These are phyloP conservation scores for Tuber calosporum DNA, from an alignment of 495 filamentous ascomycete species.

Conservation along the genomic window DNA sequence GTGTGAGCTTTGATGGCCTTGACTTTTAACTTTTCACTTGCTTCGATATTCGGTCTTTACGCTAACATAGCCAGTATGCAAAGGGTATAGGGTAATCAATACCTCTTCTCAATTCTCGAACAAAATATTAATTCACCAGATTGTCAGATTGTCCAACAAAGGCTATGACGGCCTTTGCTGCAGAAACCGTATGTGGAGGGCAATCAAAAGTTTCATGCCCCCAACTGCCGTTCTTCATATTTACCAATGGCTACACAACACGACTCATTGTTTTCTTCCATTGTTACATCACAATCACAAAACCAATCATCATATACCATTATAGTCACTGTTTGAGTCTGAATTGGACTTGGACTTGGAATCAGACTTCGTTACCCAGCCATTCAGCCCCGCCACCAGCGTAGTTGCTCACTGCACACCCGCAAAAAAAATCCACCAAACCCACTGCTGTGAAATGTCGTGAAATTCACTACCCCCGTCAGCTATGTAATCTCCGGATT, in stretches of 20 bases:
- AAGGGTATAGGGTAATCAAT: background rate
- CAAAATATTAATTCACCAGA: background rate
- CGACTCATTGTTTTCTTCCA: background rate
- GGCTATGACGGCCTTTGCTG: background rate
- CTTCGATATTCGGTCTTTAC: background rate
- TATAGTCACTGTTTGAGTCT: background rate
- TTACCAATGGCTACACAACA: conserved; percentile 5
- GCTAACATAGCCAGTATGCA: background rate
- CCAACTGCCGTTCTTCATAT: background rate
- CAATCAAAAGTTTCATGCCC: background rate
- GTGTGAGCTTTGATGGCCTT: background rate
- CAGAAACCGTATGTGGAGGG: background rate
- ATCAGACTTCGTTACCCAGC: background rate
- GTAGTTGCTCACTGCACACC: background rate
- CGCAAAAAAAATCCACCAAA: background rate
- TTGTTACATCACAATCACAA: background rate
- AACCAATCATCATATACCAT: background rate
- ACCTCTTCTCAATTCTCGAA: background rate
- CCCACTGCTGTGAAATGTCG: too few species aligned
- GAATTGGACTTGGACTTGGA: conserved; percentile 4
- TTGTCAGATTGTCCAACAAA: background rate
- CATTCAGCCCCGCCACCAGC: background rate
- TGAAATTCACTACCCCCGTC: too few species aligned
- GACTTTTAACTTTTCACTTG: background rate
- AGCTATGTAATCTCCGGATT: too few species aligned